phyloP scores from a whole-genome alignment of 768 basidiomycete species.

The Daedaleopsis nitida region DNA sequence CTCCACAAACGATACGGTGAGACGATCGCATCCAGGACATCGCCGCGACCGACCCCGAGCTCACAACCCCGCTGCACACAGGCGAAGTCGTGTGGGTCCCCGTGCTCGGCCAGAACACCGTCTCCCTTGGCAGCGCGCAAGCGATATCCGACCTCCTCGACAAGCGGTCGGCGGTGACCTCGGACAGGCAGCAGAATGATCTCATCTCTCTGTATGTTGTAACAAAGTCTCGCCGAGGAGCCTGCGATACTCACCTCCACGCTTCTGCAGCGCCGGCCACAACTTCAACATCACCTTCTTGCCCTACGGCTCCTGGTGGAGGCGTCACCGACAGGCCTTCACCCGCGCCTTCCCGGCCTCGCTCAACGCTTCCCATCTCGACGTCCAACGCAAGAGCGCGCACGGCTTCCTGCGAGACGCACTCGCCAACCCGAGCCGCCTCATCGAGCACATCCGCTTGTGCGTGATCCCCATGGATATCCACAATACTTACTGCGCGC shows the following conservation, averaged over 20 bases:
- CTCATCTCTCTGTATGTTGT: conserved; percentile 3
- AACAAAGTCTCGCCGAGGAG: not conserved
- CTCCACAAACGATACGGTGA: conserved; percentile 27
- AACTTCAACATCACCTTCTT: conserved; percentile 10
- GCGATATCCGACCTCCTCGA: conserved; percentile 24
- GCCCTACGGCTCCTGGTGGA: conserved; percentile 25
- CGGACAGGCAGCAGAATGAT: conserved; percentile 15
- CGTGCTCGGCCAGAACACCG: conserved; percentile 16
- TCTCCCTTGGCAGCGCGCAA: conserved; percentile 15
- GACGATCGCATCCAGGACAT: not conserved
- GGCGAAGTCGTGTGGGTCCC: conserved; percentile 21
- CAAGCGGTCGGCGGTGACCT: conserved; percentile 24
- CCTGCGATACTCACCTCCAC: not conserved
- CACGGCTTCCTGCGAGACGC: conserved; percentile 8
- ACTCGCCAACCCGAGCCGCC: conserved; percentile 7
- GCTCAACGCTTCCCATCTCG: not conserved
- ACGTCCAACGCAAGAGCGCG: not conserved
- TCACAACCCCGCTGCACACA: not conserved
- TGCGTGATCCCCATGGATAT: conserved; percentile 1
- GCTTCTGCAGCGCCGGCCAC: conserved; percentile 8
- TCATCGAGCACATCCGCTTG: conserved; percentile 19
- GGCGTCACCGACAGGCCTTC: conserved; percentile 19
- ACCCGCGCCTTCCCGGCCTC: conserved; percentile 19
- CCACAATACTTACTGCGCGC: not conserved
- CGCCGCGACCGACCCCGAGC: too few relatives aligned